Percentiles rank a stretch among this genome's conserved stretches.
These are phyloP conservation scores for Rossbeevera mucosa DNA, from an alignment of 768 basidiomycete genomes.

Conservation along the genomic window DNA sequence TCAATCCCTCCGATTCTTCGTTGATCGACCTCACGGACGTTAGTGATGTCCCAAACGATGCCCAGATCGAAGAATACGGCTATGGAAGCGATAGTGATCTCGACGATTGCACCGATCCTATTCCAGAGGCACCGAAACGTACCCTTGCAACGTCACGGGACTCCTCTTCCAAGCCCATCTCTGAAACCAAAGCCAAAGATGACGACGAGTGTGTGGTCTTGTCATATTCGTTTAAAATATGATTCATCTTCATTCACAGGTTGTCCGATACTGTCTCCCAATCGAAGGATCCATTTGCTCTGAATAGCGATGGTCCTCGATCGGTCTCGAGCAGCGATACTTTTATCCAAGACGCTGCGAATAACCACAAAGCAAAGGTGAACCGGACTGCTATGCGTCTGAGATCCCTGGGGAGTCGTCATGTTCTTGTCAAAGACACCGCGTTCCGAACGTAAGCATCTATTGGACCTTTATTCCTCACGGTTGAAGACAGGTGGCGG, in stretches of 20 bases:
- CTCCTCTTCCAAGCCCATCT: neutral
- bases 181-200: neutral
- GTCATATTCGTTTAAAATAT: neutral
- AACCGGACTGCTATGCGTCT: constrained; percentile 6
- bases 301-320: neutral
- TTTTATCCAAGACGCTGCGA: neutral
- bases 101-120: constrained; percentile 22
- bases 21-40: constrained; percentile 13
- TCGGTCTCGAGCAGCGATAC: constrained; percentile 10
- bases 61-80: constrained; percentile 23
- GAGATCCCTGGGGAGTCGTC: constrained; percentile 18
- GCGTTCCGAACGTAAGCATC: constrained; percentile 27
- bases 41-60: constrained; percentile 6
- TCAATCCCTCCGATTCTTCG: constrained; percentile 8
- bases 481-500: neutral
- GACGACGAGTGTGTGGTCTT: constrained; percentile 8
- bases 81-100: constrained; percentile 35
- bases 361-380: neutral
- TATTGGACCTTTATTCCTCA: neutral
- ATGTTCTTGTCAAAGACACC: constrained; percentile 3
- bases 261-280: constrained; percentile 12
- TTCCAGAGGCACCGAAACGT: neutral
- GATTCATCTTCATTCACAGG: constrained; percentile 6
- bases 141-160: neutral
- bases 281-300: neutral